A percentile compares a stretch with the other conserved stretches of the same genome.
phyloP scores from a whole-genome alignment of 495 filamentous ascomycete species.

The Trichoderma virens region DNA sequence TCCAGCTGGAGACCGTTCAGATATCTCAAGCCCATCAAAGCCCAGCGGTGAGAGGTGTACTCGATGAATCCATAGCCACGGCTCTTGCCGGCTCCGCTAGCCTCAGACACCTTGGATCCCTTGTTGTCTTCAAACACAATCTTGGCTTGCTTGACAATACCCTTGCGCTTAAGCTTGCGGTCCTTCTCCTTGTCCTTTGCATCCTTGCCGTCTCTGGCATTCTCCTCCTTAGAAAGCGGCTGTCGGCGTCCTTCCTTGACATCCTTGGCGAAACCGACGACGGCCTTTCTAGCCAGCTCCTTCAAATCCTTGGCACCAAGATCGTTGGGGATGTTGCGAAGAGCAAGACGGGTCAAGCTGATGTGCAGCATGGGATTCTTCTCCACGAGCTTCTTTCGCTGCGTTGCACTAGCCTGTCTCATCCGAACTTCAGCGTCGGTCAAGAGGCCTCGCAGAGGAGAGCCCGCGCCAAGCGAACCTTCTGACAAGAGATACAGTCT shows the following conservation, averaged over 20 bases:
- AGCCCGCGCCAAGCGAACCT: slow-evolving; percentile 65
- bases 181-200: slow-evolving; percentile 69
- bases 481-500: slow-evolving; percentile 83
- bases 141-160: slow-evolving; percentile 92
- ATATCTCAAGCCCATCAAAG: slow-evolving; percentile 90
- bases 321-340: slow-evolving; percentile 85
- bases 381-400: slow-evolving; percentile 83
- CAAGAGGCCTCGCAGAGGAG: slow-evolving; percentile 66
- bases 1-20: slow-evolving; percentile 75
- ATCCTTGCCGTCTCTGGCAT: slow-evolving; percentile 64
- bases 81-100: slow-evolving; percentile 61
- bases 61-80: slow-evolving; percentile 97
- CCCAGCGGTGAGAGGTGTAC: slow-evolving; percentile 87
- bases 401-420: slow-evolving; percentile 78
- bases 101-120: slow-evolving; percentile 70
- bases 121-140: slow-evolving; percentile 82
- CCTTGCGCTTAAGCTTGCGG: slow-evolving; percentile 76
- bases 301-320: slow-evolving; percentile 86
- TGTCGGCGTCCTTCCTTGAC: slow-evolving; percentile 65
- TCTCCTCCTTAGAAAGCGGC: slow-evolving; percentile 80
- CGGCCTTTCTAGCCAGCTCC: slow-evolving; percentile 76
- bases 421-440: slow-evolving; percentile 75
- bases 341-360: slow-evolving; percentile 82
- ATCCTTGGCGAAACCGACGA: slow-evolving; percentile 89
- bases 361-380: slow-evolving; percentile 84